Evolutionary conservation across 2,329 filamentous ascomycete genomes (phyloP).

Genomic region (Fusarium nelsonii): DNA sequence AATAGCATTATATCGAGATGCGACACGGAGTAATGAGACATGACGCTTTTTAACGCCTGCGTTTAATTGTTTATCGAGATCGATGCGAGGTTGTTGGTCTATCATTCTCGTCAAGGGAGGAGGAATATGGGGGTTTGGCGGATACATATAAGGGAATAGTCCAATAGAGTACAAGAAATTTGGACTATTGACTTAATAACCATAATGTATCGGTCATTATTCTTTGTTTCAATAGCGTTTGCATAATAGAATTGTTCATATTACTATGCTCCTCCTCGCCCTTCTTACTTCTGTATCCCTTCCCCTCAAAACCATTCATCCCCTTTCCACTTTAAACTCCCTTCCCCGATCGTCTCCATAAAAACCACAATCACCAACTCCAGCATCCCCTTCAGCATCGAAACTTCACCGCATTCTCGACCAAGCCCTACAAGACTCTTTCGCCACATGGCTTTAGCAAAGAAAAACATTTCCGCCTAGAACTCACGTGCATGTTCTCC

Average conservation of each 20-base stretch:
- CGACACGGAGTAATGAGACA: background rate
- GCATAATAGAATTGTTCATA: background rate
- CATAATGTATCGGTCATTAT: background rate
- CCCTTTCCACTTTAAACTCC: background rate
- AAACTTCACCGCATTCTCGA: background rate
- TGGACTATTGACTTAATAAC: background rate
- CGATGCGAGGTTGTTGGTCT: background rate
- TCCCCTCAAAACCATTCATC: background rate
- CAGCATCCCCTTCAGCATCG: background rate
- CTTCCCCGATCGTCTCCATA: background rate
- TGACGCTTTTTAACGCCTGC: background rate
- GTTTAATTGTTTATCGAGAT: background rate
- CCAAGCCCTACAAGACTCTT: constrained; percentile 3
- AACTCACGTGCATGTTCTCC: constrained; percentile 21
- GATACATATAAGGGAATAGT: background rate
- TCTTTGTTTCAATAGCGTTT: background rate
- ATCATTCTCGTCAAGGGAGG: constrained; percentile 16
- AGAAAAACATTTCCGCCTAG: background rate
- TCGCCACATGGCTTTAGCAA: constrained; percentile 23
- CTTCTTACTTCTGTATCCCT: background rate
- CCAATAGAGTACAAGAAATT: constrained; percentile 1
- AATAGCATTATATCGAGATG: background rate
- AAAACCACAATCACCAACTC: background rate
- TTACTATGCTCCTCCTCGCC: background rate
- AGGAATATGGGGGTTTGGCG: background rate